Conservation (phyloP, 495 filamentous ascomycete genomes). For the Aspergillus taichungensis region DNA sequence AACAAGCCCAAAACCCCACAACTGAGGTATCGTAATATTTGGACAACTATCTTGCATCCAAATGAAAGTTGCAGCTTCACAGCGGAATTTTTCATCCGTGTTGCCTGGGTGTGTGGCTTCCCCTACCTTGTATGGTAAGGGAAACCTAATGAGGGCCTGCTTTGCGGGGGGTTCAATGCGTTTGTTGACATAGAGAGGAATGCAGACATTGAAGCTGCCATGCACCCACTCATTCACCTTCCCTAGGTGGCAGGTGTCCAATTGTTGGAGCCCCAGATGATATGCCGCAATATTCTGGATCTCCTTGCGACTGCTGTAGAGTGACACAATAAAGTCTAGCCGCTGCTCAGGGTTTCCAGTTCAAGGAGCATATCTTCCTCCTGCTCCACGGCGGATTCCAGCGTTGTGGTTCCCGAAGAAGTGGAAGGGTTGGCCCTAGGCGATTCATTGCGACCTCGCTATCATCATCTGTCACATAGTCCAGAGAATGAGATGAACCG, state of each 20-base stretch:
- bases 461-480: no score
- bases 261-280: neutral
- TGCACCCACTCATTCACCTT: conserved; percentile 21
- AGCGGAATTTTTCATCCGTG: conserved; percentile 27
- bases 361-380: conserved; percentile 6
- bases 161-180: conserved; percentile 1
- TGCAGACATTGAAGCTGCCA: conserved; percentile 35
- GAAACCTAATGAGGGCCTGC: conserved; percentile 22
- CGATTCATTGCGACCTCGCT: no score
- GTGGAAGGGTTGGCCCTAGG: neutral
- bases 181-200: conserved; percentile 17
- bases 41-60: conserved; percentile 26
- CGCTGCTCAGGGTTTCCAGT: neutral
- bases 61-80: conserved; percentile 24
- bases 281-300: neutral
- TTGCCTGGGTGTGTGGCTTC: conserved; percentile 23
- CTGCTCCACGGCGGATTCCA: neutral
- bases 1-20: conserved; percentile 29
- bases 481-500: no score
- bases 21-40: conserved; percentile 19
- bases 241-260: conserved; percentile 7
- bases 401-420: neutral
- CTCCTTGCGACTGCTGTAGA: neutral
- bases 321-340: conserved; percentile 2
- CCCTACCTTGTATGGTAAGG: conserved; percentile 26